Evolutionary conservation across 2,329 filamentous ascomycete species (phyloP), one percentile per base, ranked within the genome.

Genomic region (Botrytis tulipae): DNA sequence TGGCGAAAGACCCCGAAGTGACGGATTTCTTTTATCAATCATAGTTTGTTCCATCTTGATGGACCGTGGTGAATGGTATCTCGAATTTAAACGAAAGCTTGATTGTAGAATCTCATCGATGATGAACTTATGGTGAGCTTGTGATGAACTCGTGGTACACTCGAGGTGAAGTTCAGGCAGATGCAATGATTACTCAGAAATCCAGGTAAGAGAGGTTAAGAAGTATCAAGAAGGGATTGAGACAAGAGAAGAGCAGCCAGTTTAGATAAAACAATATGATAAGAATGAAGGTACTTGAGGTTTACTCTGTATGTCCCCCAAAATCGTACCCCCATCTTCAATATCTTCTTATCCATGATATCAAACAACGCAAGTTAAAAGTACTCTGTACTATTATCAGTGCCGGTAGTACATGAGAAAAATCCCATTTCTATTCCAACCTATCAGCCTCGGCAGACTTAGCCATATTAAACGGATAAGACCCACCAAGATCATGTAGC

Each of bases 361-460:
- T 63, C 54, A 46, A 63, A 62, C 68, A 68, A 68, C 25, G 40
- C 5, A 12, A 57, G n/a, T 22, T 2, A 32, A 40, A 18, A 29
- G 9, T 32, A 57, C 29, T 68, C 22, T 40, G 25, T 10, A 42
- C 54, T 57, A 57, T 40, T 40, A 62, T 62, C 60, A 62, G 60
- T 62, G 18, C 22, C n/a, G n/a, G 62, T 48, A 37, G 42, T 42
- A 68, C 66, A 32, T 10, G 20, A 57, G 18, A 16, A 22, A 42
- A 57, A 25, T 57, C 18, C n/a, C n/a, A 40, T 37, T 29, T 68
- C 35, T 40, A 16, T n/a, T 57, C 59, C 20, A 44, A n/a, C 37
- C 29, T 48, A 66, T 72, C 60, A 57, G 70, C 44, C 46, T 72
- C 59, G 35, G 70, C 42, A 54, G 59, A 66, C 59, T 54, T 71